Base-by-base conservation (phyloP, 106 monocot species). In the Hemerocallis citrina region DNA sequence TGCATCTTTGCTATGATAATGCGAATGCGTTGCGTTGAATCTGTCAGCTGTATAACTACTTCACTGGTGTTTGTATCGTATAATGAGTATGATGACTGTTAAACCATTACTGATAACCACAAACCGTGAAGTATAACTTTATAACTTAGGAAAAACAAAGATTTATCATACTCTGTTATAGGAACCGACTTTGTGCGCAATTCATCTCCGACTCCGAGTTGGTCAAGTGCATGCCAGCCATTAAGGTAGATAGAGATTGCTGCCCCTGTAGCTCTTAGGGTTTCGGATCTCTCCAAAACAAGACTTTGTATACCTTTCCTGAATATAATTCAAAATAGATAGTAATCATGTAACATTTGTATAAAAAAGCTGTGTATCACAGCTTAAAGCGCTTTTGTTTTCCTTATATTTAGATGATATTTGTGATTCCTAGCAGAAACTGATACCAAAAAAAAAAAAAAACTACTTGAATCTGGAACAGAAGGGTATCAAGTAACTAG, bases 161-260 rank as follows among this genome's bases (percentile, higher is more conserved):
- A 50, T 12, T 24, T 16, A 24, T 21, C 46, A 46, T 81, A 81
- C 81, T 54, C 63, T 19, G 62, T 63, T n/a, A 77, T 32, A 60
- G 46, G 50, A 6, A 67, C 64, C 19, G 78, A 34, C 30, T 67
- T 70, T 13, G 36, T 6, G 12, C 83, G 44, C 0, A 83, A 65
- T 25, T 67, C 73, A 4, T 7, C 23, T 15, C 74, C 82, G 15
- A 82, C 37, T 4, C 72, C 59, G 22, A 82, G 82, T 47, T 82
- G 77, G 48, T 82, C 77, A 10, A 82, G 82, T 39, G 70, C 82
- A 30, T 57, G 65, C 78, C 82, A 78, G 10, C 82, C 82, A 55
- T 82, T 82, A 20, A 40, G 62, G 44, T 51, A 44, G 15, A 77
- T 24, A 35, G 52, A 73, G 13, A 82, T 74, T 1, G 65, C 64